These are phyloP conservation scores for Hyphodiscus sp. DNA, from an alignment of 2,329 filamentous ascomycete genomes.

Conservation along the genomic window DNA sequence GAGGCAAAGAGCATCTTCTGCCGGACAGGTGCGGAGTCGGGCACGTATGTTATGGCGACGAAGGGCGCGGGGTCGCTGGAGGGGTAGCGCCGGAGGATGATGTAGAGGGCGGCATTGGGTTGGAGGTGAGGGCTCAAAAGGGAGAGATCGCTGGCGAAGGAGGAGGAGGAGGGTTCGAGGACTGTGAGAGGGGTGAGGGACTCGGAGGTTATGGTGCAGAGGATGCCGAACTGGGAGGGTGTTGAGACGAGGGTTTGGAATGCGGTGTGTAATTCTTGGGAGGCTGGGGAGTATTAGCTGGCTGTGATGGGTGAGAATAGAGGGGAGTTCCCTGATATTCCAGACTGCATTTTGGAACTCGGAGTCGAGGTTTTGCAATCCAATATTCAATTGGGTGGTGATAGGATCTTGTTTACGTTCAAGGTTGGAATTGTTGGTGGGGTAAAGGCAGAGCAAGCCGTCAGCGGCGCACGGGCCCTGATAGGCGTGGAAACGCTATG, in stretches of 20 bases:
- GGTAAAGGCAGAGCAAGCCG: too few species aligned
- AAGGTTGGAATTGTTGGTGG: too few species aligned
- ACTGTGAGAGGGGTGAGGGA: conserved; percentile 54
- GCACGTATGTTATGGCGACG: conserved; percentile 70
- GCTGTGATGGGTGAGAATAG: not conserved
- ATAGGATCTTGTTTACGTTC: not conserved
- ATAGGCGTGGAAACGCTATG: too few species aligned
- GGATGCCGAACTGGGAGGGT: conserved; percentile 57
- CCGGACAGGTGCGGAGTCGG: conserved; percentile 69
- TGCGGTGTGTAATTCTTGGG: conserved; percentile 66
- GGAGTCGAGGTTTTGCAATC: not conserved
- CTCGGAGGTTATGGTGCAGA: conserved; percentile 66
- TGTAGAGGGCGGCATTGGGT: conserved; percentile 62
- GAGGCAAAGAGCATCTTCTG: conserved; percentile 84
- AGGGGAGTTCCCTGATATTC: conserved; percentile 57
- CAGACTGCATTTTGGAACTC: conserved; percentile 61
- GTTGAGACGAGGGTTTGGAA: conserved; percentile 64
- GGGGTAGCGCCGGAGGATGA: conserved; percentile 65
- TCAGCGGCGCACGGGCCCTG: too few species aligned
- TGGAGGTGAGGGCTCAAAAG: conserved; percentile 55
- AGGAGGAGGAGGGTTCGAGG: conserved; percentile 45
- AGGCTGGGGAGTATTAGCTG: conserved; percentile 44
- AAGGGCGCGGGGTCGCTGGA: conserved; percentile 42
- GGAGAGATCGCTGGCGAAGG: conserved; percentile 59
- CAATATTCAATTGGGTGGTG: not conserved